These are phyloP conservation scores for Luffa aegyptiaca DNA, from an alignment of 306 rosid genomes.

Conservation along the genomic window DNA sequence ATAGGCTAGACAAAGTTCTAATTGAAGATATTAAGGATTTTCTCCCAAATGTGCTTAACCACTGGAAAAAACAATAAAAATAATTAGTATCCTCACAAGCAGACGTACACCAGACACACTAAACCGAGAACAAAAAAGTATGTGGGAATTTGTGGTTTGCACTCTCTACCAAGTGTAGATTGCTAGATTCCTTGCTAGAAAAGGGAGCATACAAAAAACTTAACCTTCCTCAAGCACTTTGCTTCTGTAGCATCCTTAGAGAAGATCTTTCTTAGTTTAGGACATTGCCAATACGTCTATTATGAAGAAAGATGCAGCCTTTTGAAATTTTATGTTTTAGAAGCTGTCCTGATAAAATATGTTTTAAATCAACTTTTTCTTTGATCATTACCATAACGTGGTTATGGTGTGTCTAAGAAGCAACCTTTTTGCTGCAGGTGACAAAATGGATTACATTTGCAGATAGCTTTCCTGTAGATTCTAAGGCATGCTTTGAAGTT, in stretches of 20 bases:
- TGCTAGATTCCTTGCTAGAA: neutral
- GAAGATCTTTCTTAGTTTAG: neutral
- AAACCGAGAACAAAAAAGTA: neutral
- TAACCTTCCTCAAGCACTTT: neutral
- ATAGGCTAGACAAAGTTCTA: neutral
- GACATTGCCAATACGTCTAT: neutral
- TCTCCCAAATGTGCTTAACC: neutral
- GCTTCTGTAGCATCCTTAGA: neutral
- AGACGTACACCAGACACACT: neutral
- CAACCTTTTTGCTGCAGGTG: constrained; percentile 31
- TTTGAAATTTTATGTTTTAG: neutral
- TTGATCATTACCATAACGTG: neutral
- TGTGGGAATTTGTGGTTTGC: neutral
- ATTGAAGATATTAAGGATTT: neutral
- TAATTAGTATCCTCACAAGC: neutral
- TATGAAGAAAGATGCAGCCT: neutral
- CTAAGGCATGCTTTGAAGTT: constrained; percentile 35
- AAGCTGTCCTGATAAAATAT: neutral
- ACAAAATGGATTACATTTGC: constrained; percentile 65
- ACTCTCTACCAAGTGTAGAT: neutral
- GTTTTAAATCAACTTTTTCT: neutral
- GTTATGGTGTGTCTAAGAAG: neutral
- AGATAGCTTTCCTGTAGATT: constrained; percentile 45
- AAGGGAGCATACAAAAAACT: neutral
- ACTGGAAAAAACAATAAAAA: neutral